Conservation (phyloP, 805 yeast species). For the Suhomyces sp. region DNA sequence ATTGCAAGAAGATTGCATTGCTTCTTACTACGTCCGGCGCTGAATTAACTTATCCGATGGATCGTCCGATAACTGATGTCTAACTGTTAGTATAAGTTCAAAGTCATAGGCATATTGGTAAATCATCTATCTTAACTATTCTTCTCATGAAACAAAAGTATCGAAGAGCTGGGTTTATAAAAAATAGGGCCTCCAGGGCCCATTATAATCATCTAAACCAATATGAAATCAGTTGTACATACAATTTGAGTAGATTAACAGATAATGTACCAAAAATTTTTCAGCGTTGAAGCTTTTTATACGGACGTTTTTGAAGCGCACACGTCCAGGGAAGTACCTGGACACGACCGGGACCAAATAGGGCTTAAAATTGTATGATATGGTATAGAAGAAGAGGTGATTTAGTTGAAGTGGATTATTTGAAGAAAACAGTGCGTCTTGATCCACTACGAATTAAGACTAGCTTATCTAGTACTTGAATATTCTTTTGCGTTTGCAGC, state of each 20-base stretch:
- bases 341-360: neutral
- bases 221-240: neutral
- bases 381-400: neutral
- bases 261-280: too few relatives aligned
- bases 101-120: neutral
- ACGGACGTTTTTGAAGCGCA: neutral
- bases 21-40: neutral
- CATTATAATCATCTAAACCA: constrained; percentile 19
- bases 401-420: neutral
- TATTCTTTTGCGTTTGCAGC: neutral
- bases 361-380: neutral
- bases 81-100: constrained; percentile 2
- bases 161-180: constrained; percentile 27
- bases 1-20: neutral
- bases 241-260: neutral
- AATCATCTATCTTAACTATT: constrained; percentile 18
- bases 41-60: too few relatives aligned
- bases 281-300: neutral
- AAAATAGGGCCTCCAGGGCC: constrained; percentile 21
- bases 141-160: constrained; percentile 23
- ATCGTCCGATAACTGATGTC: neutral
- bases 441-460: neutral
- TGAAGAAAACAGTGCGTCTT: neutral
- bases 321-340: neutral
- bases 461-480: neutral